A percentile compares a stretch with the other conserved stretches of the same genome.
Evolutionary conservation across 2,329 filamentous ascomycete species (phyloP).

Genomic region (Sporothrix brunneoviolacea): DNA sequence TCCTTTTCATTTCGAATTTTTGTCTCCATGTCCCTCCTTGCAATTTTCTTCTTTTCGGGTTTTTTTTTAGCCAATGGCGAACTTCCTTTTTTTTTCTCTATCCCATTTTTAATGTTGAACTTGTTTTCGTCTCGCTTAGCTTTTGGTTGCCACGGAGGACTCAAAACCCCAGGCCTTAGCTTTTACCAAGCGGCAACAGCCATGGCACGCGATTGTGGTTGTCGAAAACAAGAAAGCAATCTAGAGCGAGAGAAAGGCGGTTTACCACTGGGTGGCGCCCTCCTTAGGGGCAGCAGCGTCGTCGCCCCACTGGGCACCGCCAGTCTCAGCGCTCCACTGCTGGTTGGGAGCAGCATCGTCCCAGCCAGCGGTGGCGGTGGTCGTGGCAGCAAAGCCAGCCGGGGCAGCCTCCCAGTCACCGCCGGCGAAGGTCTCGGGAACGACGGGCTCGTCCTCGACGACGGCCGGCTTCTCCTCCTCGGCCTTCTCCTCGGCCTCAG

Average conservation of each 20-base stretch:
- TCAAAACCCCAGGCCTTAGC: too few relatives aligned
- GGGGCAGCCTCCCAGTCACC: slow-evolving; percentile 84
- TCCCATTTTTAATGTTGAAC: too few relatives aligned
- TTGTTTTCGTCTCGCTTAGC: too few relatives aligned
- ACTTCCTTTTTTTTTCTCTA: slow-evolving; percentile 11
- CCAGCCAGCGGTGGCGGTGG: slow-evolving; percentile 38
- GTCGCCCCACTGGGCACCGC: slow-evolving; percentile 50
- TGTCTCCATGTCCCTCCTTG: slow-evolving; percentile 4
- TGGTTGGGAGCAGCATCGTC: slow-evolving; percentile 59
- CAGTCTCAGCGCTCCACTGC: slow-evolving; percentile 61
- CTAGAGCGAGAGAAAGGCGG: neutral
- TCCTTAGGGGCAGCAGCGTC: slow-evolving; percentile 38
- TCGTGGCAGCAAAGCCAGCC: slow-evolving; percentile 55
- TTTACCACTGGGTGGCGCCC: slow-evolving; percentile 45
- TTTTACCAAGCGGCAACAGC: too few relatives aligned
- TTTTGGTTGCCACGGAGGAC: too few relatives aligned
- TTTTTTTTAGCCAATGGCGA: too few relatives aligned
- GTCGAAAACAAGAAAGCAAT: neutral
- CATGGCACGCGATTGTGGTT: too few relatives aligned
- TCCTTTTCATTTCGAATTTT: neutral
- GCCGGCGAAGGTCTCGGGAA: slow-evolving; percentile 67
- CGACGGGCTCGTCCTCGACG: slow-evolving; percentile 76
- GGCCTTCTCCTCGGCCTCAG: slow-evolving; percentile 97
- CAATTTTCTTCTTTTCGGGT: slow-evolving; percentile 7
- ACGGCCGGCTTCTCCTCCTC: slow-evolving; percentile 87